phyloP scores from a whole-genome alignment of 2,329 filamentous ascomycete species.

The Sporothrix luriei region DNA sequence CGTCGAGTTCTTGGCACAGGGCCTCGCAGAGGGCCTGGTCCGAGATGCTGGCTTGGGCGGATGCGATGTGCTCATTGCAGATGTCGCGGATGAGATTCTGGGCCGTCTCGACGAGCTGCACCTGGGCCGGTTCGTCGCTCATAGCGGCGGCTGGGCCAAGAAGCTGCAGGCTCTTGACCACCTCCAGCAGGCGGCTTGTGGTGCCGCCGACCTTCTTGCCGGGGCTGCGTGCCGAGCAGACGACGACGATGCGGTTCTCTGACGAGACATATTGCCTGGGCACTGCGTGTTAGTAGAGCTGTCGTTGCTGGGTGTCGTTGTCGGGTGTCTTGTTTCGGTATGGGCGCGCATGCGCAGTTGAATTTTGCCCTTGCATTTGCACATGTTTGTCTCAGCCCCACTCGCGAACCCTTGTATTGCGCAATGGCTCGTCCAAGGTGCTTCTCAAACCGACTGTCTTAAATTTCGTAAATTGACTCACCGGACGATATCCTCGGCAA shows the following conservation, averaged over 20 bases:
- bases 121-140: slow-evolving; percentile 56
- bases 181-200: slow-evolving; percentile 77
- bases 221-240: slow-evolving; percentile 93
- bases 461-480: slow-evolving; percentile 27
- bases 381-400: slow-evolving; percentile 23
- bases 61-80: slow-evolving; percentile 75
- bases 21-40: slow-evolving; percentile 58
- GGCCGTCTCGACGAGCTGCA: slow-evolving; percentile 64
- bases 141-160: slow-evolving; percentile 53
- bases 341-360: background rate
- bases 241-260: slow-evolving; percentile 78
- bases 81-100: slow-evolving; percentile 78
- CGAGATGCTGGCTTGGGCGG: slow-evolving; percentile 65
- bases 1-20: slow-evolving; percentile 68
- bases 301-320: background rate
- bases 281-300: slow-evolving; percentile 14
- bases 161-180: slow-evolving; percentile 60
- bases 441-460: background rate
- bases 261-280: slow-evolving; percentile 33
- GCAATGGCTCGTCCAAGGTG: slow-evolving; percentile 5
- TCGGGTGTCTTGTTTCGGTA: background rate
- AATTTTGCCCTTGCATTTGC: background rate
- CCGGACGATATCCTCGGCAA: slow-evolving; percentile 37
- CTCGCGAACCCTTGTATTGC: background rate
- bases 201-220: slow-evolving; percentile 94